Conservation (phyloP, 2,329 filamentous ascomycete genomes). For the Thelonectria blattea region DNA sequence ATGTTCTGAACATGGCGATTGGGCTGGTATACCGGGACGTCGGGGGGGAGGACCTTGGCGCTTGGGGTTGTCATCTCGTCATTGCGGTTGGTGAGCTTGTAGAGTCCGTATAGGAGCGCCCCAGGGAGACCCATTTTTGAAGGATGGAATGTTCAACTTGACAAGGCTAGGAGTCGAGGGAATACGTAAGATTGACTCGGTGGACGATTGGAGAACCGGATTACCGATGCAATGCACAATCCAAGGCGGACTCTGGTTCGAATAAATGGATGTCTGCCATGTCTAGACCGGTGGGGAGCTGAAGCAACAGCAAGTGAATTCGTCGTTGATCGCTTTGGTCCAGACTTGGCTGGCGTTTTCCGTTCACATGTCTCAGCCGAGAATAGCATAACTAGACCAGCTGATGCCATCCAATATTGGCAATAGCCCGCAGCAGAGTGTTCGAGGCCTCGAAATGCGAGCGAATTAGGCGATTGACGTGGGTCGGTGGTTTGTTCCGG, state of each 20-base stretch:
- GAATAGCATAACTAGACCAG: background rate
- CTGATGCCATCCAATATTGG: background rate
- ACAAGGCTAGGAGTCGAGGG: too few relatives aligned
- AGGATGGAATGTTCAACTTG: too few relatives aligned
- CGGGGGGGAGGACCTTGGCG: background rate
- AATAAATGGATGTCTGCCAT: background rate
- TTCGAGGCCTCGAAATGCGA: background rate
- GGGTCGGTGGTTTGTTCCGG: background rate
- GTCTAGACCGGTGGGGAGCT: background rate
- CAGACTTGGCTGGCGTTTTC: background rate
- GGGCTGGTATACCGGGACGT: background rate
- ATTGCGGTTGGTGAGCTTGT: slow-evolving; percentile 10
- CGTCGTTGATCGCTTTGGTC: background rate
- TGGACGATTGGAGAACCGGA: too few relatives aligned
- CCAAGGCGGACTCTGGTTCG: too few relatives aligned
- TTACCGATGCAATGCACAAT: too few relatives aligned
- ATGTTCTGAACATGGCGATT: background rate
- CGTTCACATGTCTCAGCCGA: background rate
- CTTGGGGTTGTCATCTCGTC: background rate
- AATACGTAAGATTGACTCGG: too few relatives aligned
- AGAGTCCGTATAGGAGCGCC: slow-evolving; percentile 4
- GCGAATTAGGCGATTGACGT: background rate
- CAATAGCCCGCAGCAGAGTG: background rate
- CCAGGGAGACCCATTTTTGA: background rate
- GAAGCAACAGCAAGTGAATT: background rate